phyloP scores from a whole-genome alignment of 495 filamentous ascomycete genomes.

The Penicillium longicatenatum region DNA sequence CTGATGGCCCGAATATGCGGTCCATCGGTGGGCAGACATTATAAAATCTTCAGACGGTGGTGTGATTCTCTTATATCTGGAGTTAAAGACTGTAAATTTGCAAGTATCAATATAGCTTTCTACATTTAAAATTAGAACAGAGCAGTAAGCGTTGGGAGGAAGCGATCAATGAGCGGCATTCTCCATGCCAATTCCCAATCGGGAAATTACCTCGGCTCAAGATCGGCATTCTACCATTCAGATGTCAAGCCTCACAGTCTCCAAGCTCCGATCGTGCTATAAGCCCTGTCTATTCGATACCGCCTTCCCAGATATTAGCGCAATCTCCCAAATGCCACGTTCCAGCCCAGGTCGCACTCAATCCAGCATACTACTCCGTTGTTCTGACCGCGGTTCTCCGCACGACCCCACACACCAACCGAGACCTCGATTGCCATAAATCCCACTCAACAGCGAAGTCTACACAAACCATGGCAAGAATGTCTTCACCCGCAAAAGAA shows the following conservation, averaged over 20 bases:
- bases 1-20: too few relatives aligned
- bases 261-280: neutral
- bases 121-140: neutral
- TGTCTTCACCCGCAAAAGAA: conserved; percentile 35
- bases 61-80: too few relatives aligned
- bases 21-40: too few relatives aligned
- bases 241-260: neutral
- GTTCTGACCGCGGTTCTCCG: neutral
- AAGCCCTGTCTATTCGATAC: neutral
- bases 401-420: conserved; percentile 5
- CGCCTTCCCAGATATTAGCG: neutral
- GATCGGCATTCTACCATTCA: neutral
- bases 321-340: neutral
- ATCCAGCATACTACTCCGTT: neutral
- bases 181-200: neutral
- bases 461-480: neutral
- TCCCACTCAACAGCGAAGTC: neutral
- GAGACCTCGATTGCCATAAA: neutral
- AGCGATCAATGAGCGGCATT: neutral
- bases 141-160: neutral
- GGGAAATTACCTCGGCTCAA: conserved; percentile 10
- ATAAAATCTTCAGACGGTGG: too few relatives aligned
- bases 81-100: neutral
- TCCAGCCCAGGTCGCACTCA: neutral
- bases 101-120: neutral